Conservation (phyloP, 2,329 filamentous ascomycete species). For the Raffaelea deltoideospora region DNA sequence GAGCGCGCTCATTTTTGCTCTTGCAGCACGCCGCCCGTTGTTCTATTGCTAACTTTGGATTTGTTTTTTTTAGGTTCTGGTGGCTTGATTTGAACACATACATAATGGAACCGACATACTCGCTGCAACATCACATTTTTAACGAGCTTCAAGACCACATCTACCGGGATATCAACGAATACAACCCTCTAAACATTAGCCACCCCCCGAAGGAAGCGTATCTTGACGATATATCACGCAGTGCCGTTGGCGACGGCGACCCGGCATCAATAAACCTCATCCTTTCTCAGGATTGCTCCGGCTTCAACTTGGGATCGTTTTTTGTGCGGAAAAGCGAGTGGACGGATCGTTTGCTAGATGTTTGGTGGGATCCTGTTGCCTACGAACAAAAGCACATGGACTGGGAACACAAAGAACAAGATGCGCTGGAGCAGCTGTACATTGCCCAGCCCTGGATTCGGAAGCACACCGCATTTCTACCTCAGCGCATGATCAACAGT, state of each 20-base stretch:
- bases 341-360: slow-evolving; percentile 81
- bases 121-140: slow-evolving; percentile 83
- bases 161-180: slow-evolving; percentile 92
- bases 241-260: slow-evolving; percentile 61
- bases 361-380: slow-evolving; percentile 96
- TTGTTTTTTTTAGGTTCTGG: slow-evolving; percentile 73
- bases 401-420: slow-evolving; percentile 98
- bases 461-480: slow-evolving; percentile 73
- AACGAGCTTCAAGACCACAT: slow-evolving; percentile 56
- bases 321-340: slow-evolving; percentile 74
- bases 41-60: slow-evolving; percentile 10
- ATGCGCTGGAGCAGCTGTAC: slow-evolving; percentile 87
- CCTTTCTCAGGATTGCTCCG: slow-evolving; percentile 82
- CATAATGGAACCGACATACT: slow-evolving; percentile 90
- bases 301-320: slow-evolving; percentile 95
- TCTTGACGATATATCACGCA: slow-evolving; percentile 61
- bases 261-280: slow-evolving; percentile 71
- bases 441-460: slow-evolving; percentile 84
- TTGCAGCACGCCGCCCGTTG: background rate
- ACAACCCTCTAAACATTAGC: slow-evolving; percentile 86
- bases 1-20: too few relatives aligned
- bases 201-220: slow-evolving; percentile 64
- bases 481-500: slow-evolving; percentile 84
- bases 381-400: slow-evolving; percentile 99
- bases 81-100: slow-evolving; percentile 97